Conservation (phyloP, 768 basidiomycete species). For the Boletus rubroflammeus region DNA sequence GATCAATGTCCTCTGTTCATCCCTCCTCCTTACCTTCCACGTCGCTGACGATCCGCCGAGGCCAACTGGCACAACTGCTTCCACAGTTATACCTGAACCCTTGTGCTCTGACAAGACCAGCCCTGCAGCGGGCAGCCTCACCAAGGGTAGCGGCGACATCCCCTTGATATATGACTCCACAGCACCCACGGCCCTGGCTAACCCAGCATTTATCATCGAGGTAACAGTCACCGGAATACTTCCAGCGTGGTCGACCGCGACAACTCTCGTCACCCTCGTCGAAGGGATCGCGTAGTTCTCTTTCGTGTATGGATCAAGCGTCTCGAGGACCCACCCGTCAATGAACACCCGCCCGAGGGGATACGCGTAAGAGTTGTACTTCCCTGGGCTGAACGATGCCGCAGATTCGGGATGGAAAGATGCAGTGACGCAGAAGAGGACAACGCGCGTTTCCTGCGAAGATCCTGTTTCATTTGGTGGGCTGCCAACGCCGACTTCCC, state of each 20-base stretch:
- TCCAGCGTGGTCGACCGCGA: slow-evolving; percentile 84
- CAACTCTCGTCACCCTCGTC: slow-evolving; percentile 79
- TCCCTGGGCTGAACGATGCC: slow-evolving; percentile 50
- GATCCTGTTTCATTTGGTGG: slow-evolving; percentile 28
- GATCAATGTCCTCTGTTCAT: slow-evolving; percentile 57
- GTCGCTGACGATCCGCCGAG: slow-evolving; percentile 25
- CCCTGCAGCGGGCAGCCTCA: slow-evolving; percentile 64
- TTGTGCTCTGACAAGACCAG: slow-evolving; percentile 55
- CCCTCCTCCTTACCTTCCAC: slow-evolving; percentile 62
- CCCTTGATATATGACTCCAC: slow-evolving; percentile 74
- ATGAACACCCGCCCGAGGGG: slow-evolving; percentile 81
- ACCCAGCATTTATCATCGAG: slow-evolving; percentile 74
- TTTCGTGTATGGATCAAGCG: slow-evolving; percentile 90
- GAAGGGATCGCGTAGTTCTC: slow-evolving; percentile 95
- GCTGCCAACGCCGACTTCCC: slow-evolving; percentile 34
- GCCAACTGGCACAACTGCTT: slow-evolving; percentile 27
- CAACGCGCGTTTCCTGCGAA: slow-evolving; percentile 46
- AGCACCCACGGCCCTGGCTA: slow-evolving; percentile 68
- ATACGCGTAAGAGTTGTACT: slow-evolving; percentile 72
- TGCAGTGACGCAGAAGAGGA: slow-evolving; percentile 79
- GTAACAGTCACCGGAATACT: slow-evolving; percentile 83
- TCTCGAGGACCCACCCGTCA: slow-evolving; percentile 96
- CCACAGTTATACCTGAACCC: slow-evolving; percentile 30
- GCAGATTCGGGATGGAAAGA: slow-evolving; percentile 72
- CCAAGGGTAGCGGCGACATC: slow-evolving; percentile 60